Evolutionary conservation across 306 rosid species (phyloP), one percentile per base, ranked within the genome.

Genomic region (Vicia villosa): DNA sequence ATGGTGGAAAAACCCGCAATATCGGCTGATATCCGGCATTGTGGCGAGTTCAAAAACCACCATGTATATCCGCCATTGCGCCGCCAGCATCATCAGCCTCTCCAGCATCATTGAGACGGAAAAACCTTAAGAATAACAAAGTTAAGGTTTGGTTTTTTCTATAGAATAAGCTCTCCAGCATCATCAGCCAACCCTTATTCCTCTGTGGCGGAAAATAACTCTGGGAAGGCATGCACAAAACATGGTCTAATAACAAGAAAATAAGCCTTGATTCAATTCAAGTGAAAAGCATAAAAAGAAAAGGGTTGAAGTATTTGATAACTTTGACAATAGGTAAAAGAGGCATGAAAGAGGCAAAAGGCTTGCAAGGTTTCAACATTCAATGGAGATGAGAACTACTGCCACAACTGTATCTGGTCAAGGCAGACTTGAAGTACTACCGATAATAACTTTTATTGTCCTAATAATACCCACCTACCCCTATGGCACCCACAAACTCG

Each of bases 351-450:
- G n/a, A 12, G 30, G 55, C 46, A 13, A 57, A 52, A 51, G 63
- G 55, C 38, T 49, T 30, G 37, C 42, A 21, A 19, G 34, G 52
- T 60, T 49, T 75, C 77, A 75, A 36, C 58, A 70, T 65, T 70
- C 73, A 70, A 52, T 19, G 46, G 49, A 71, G 21, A 74, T 30
- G 63, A 55, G 62, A 34, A 36, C n/a, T 34, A 57, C 49, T 24
- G 65, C 56, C 15, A 24, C 55, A 16, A 32, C 63, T 11, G 8
- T 62, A 69, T 63, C 66, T 3, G 10, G 76, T 36, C 43, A 50
- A 68, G 55, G 76, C 24, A 14, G 21, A 63, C 12, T 32, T 10
- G n/a, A n/a, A n/a, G n/a, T n/a, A 22, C 8, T 54, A 11, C 1
- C 16, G 17, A 6, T 54, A 54, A 52, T 13, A 9, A 54, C 34